These are phyloP conservation scores for Fomitopsis schrenkii DNA, from an alignment of 1,284 basidiomycete genomes.

Conservation along the genomic window DNA sequence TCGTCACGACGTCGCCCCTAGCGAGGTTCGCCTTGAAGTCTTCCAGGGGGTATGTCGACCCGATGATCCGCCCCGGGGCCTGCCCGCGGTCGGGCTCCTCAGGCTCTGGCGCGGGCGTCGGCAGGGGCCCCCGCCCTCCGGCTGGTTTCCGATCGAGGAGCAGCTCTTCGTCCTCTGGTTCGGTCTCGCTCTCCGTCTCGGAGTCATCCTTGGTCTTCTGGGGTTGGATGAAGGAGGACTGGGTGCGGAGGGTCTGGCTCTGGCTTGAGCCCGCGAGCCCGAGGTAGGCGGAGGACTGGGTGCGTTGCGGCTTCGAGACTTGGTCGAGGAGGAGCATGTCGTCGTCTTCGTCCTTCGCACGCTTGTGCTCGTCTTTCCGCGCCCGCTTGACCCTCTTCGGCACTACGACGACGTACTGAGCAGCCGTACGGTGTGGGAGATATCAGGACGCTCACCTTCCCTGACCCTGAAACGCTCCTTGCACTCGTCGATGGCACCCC, in stretches of 20 bases:
- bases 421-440: background rate
- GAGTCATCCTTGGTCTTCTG: constrained; percentile 26
- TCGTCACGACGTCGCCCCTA: constrained; percentile 73
- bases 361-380: constrained; percentile 58
- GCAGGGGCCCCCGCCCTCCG: constrained; percentile 7
- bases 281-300: constrained; percentile 13
- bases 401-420: constrained; percentile 32
- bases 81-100: constrained; percentile 40
- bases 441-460: constrained; percentile 42
- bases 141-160: constrained; percentile 18
- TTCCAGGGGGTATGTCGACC: constrained; percentile 65
- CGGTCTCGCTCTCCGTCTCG: constrained; percentile 25
- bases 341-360: constrained; percentile 59
- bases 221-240: constrained; percentile 6
- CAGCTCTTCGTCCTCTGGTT: constrained; percentile 27
- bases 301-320: constrained; percentile 29
- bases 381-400: constrained; percentile 48
- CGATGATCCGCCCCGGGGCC: constrained; percentile 60
- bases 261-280: constrained; percentile 1
- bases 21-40: constrained; percentile 73
- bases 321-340: constrained; percentile 59
- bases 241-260: constrained; percentile 5
- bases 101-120: constrained; percentile 42
- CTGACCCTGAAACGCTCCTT: constrained; percentile 71
- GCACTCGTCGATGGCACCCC: constrained; percentile 54